Percentiles rank a stretch among this genome's conserved stretches.
Conservation (phyloP, 192 early-diverging fungal species). For the Helicostylum pulchrum region DNA sequence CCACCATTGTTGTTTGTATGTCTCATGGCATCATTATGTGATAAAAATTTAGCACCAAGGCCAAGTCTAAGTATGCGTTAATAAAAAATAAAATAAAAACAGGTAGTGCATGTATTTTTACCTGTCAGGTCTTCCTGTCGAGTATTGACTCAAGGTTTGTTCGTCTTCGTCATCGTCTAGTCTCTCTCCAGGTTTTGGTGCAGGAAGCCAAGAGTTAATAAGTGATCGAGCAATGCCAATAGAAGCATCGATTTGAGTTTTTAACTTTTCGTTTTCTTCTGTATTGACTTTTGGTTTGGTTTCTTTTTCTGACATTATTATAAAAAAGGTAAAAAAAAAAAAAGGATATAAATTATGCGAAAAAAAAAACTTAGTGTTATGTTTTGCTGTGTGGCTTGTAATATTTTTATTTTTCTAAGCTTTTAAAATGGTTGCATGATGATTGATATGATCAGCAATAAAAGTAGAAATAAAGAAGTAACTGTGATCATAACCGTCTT, state of each 20-base stretch:
- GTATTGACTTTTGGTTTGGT: slow-evolving; percentile 36
- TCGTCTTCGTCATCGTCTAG: slow-evolving; percentile 35
- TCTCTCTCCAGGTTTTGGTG: slow-evolving; percentile 31
- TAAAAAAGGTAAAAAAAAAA: not conserved
- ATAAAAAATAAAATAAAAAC: too few relatives aligned
- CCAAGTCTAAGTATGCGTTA: slow-evolving; percentile 42
- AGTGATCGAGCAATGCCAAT: slow-evolving; percentile 41
- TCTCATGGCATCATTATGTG: slow-evolving; percentile 47
- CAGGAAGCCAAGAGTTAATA: slow-evolving; percentile 49
- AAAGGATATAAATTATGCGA: not conserved
- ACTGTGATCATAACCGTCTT: slow-evolving; percentile 83
- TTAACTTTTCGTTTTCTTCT: slow-evolving; percentile 39
- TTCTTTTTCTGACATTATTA: not conserved
- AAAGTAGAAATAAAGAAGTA: slow-evolving; percentile 86
- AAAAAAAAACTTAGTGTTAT: too few relatives aligned
- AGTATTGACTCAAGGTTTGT: slow-evolving; percentile 13
- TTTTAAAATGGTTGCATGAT: slow-evolving; percentile 62
- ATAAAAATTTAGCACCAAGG: slow-evolving; percentile 51
- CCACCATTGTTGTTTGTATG: slow-evolving; percentile 34
- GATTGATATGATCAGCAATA: slow-evolving; percentile 70
- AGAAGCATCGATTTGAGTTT: slow-evolving; percentile 53
- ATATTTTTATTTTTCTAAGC: not conserved
- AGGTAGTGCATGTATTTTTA: slow-evolving; percentile 22
- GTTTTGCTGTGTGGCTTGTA: too few relatives aligned
- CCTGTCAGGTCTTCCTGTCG: slow-evolving; percentile 39